Percentiles rank a stretch among this genome's conserved stretches.
These are phyloP conservation scores for Paramecium caudatum DNA, from an alignment of 73 alveolate species.

Conservation along the genomic window DNA sequence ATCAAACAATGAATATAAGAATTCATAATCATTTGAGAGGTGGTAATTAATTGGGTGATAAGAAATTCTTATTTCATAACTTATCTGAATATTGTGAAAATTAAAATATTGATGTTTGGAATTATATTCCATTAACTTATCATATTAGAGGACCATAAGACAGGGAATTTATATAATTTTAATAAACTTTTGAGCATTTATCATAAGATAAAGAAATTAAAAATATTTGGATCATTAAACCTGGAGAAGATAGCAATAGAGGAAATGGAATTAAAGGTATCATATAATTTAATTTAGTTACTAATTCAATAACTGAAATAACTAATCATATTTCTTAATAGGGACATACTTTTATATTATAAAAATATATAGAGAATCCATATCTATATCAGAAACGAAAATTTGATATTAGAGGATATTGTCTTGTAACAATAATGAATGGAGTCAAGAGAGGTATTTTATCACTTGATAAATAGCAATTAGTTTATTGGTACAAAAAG, in stretches of 20 bases:
- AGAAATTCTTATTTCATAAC: constrained; percentile 86
- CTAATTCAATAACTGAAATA: constrained; percentile 55
- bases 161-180: constrained; percentile 78
- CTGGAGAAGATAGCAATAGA: constrained; percentile 84
- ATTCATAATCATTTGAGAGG: constrained; percentile 83
- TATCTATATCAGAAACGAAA: constrained; percentile 92
- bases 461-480: constrained; percentile 44
- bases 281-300: neutral
- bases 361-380: constrained; percentile 97
- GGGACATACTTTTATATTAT: constrained; percentile 88
- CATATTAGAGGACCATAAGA: constrained; percentile 88
- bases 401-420: constrained; percentile 96
- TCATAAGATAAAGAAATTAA: constrained; percentile 6
- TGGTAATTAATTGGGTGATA: constrained; percentile 84
- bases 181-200: constrained; percentile 64
- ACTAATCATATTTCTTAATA: constrained; percentile 62
- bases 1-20: constrained; percentile 9
- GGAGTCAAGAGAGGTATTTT: constrained; percentile 77
- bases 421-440: constrained; percentile 85
- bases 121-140: constrained; percentile 87
- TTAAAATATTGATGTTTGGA: constrained; percentile 77
- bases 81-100: constrained; percentile 84
- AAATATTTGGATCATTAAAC: constrained; percentile 80
- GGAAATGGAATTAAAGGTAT: constrained; percentile 80
- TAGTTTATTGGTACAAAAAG: constrained; percentile 86